Evolutionary conservation across 176 grass and related monocot genomes (phyloP).

Genomic region (Musa beccarii): DNA sequence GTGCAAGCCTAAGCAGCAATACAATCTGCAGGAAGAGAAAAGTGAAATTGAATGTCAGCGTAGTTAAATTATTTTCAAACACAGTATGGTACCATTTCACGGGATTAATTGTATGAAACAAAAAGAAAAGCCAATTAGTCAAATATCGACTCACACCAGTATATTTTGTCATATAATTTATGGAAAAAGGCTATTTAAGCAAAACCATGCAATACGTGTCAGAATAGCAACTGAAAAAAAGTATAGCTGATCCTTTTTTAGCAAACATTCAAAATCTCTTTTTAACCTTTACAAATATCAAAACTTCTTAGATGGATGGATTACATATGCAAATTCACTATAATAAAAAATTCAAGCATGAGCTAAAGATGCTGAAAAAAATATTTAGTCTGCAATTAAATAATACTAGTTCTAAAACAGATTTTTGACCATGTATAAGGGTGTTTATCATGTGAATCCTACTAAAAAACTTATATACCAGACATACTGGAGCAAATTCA

Average conservation of each 20-base stretch:
- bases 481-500: too few species aligned
- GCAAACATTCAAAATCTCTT: background rate
- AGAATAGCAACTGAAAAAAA: too few species aligned
- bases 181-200: too few species aligned
- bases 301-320: background rate
- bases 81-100: background rate
- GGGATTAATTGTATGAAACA: background rate
- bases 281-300: background rate
- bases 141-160: background rate
- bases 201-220: too few species aligned
- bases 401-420: background rate
- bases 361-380: background rate
- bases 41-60: background rate
- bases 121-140: background rate
- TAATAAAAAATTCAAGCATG: background rate
- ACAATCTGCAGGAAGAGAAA: conserved; percentile 52
- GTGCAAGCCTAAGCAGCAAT: conserved; percentile 82
- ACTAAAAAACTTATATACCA: too few species aligned
- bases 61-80: background rate
- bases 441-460: background rate
- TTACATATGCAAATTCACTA: background rate
- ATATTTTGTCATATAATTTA: background rate
- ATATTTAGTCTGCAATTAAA: background rate
- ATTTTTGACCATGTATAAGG: background rate
- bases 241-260: background rate